Base-by-base conservation (phyloP, 2,329 filamentous ascomycete species). In the Rutstroemia sp. region DNA sequence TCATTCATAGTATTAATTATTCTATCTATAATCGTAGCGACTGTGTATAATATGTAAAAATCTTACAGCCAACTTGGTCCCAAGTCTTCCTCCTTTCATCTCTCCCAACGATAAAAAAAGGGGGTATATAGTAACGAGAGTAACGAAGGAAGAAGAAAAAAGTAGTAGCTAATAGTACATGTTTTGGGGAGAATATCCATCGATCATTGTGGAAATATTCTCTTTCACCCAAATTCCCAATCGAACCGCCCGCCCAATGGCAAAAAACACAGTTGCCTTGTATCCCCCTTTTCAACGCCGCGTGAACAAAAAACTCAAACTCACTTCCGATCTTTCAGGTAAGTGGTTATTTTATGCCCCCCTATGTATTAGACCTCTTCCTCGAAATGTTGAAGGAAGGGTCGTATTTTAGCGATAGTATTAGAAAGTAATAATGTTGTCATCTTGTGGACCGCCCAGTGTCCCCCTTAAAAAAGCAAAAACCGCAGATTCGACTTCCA, bases 231-330 rank as follows among this genome's bases (percentile, higher is more conserved):
- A 41, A 16, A 41, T 41, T 16, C 14, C 38, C 38, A 25, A 10
- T 34, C 51, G 21, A 9, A 2, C 34, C 23, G 23, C n/a, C 16
- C 44, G 23, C n/a, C 19, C 44, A 27, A 54, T 54, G 42, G 27
- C 44, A 44, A 38, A 37, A 10, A 30, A 23, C 23, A 30, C 27
- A 30, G 27, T 30, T 30, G 27, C 27, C 27, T 30, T 30, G 8
- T 47, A 39, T 23, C 7, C n/a, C n/a, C 44, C 44, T 47, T 53
- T 53, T 47, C 51, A 53, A 53, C 51, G 51, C 51, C 51, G 39
- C 19, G 23, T 42, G 41, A 47, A 46, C 46, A 53, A 47, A 53
- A 53, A 34, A 25, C 14, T 14, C 16, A 38, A 23, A 41, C 27
- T 53, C 47, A 44, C 51, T 52, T 41, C 50, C 27, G 7, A 12